phyloP scores from a whole-genome alignment of 495 filamentous ascomycete species.

The Penicillium malachiteum region DNA sequence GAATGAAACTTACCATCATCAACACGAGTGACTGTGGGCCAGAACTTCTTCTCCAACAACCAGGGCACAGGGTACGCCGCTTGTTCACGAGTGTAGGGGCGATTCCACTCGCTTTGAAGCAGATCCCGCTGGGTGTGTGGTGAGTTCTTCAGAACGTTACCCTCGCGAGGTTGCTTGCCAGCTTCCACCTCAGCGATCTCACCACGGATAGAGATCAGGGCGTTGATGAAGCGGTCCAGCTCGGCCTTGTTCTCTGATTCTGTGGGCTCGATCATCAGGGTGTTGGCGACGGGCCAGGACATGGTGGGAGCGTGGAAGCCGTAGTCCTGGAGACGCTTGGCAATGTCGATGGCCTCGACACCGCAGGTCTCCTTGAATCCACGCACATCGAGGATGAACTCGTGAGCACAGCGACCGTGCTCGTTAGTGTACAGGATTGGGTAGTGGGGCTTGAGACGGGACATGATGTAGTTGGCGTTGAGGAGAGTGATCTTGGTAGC shows the following conservation, averaged over 20 bases:
- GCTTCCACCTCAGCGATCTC: constrained; percentile 87
- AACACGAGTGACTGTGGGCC: constrained; percentile 85
- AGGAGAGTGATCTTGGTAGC: constrained; percentile 93
- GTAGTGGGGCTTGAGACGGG: constrained; percentile 86
- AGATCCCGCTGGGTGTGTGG: constrained; percentile 88
- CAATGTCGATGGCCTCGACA: constrained; percentile 94
- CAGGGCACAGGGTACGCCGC: constrained; percentile 88
- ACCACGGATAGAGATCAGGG: constrained; percentile 80
- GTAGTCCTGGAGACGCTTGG: constrained; percentile 97
- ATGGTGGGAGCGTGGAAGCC: constrained; percentile 98
- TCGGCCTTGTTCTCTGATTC: constrained; percentile 93
- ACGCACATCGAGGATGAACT: constrained; percentile 95
- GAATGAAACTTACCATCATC: constrained; percentile 72
- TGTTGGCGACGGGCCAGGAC: constrained; percentile 96
- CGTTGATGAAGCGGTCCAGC: constrained; percentile 92
- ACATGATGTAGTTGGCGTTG: constrained; percentile 97
- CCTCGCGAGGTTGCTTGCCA: constrained; percentile 70
- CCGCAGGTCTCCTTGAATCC: constrained; percentile 80
- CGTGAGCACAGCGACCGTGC: constrained; percentile 87
- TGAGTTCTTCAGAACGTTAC: constrained; percentile 91
- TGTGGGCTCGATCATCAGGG: constrained; percentile 98
- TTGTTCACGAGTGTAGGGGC: constrained; percentile 74
- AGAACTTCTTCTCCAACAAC: constrained; percentile 96
- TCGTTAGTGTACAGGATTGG: constrained; percentile 89
- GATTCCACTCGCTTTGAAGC: constrained; percentile 66